Evolutionary conservation across 1,139 yeast genomes (phyloP).

Genomic region (Blastobotrys apis): DNA sequence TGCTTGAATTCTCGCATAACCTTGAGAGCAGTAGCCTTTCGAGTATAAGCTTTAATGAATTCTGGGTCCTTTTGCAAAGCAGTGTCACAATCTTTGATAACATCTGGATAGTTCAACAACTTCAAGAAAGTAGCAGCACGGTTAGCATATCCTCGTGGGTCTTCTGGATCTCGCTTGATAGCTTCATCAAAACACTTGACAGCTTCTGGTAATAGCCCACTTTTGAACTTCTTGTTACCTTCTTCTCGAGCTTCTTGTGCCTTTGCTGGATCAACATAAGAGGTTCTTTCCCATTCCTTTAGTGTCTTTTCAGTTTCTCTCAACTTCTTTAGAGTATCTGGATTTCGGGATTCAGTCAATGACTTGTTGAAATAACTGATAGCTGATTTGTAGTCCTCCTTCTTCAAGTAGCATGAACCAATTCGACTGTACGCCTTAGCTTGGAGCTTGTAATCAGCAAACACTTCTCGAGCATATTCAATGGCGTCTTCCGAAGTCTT

Average conservation of each 20-base stretch:
- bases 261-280: conserved; percentile 81
- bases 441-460: conserved; percentile 87
- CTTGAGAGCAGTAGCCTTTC: conserved; percentile 93
- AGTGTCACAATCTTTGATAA: conserved; percentile 81
- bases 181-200: conserved; percentile 93
- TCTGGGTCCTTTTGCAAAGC: conserved; percentile 86
- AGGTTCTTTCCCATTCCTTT: conserved; percentile 69
- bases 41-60: conserved; percentile 90
- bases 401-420: conserved; percentile 76
- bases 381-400: conserved; percentile 68
- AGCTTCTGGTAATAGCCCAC: conserved; percentile 96
- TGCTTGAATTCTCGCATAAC: conserved; percentile 84
- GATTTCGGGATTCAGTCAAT: conserved; percentile 94
- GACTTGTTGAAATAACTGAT: conserved; percentile 81
- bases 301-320: conserved; percentile 83
- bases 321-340: conserved; percentile 84
- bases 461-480: conserved; percentile 81
- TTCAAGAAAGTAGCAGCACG: conserved; percentile 97
- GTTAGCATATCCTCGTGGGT: conserved; percentile 95
- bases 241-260: conserved; percentile 93
- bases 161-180: conserved; percentile 93
- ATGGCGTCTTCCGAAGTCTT: conserved; percentile 76
- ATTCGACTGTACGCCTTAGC: conserved; percentile 93
- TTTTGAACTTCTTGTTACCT: conserved; percentile 85
- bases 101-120: conserved; percentile 96